Evolutionary conservation across 257 asterid species (phyloP), one percentile per base, ranked within the genome.

Genomic region (Plectranthus barbatus): DNA sequence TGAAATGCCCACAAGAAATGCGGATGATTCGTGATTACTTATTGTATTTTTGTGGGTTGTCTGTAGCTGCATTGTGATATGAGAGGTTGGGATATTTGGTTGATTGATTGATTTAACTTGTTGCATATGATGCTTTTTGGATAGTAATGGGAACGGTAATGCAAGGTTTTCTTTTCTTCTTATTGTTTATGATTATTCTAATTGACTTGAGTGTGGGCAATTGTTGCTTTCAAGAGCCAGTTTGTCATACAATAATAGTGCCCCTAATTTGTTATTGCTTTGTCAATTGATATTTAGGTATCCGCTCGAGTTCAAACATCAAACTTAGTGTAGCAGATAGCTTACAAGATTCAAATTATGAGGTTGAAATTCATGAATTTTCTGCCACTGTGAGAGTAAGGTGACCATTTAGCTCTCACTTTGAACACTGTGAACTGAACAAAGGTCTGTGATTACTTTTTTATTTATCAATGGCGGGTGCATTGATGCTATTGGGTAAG

Each of bases 391-490:
- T 52, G 31, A 24, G 52, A 52, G 48, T 39, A 41, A 66, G 31
- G 70, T 62, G 64, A 49, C 24, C n/a, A 5, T 62, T 54, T n/a
- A 44, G 47, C 44, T 18, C 18, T 36, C 57, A 39, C 46, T 64
- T 39, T 26, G 48, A 52, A 23, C 33, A 3, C 45, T 29, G 15
- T n/a, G n/a, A 26, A 26, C 5, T 36, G 36, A 15, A 50, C 62
- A 50, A 68, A 59, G 58, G 41, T 21, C 49, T 61, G 62, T 74
- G 68, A 66, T 53, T 50, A 18, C 53, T 52, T 54, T 31, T 64
- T 15, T 54, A 58, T n/a, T n/a, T 26, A 52, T 64, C 71, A 66
- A 84, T 84, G 95, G 87, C 84, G 68, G 60, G 74, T 63, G 55
- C 84, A 14, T 62, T 80, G 69, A 60, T 75, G 67, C 74, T 82